Conservation (phyloP, 202 grass and related monocot genomes). For the Zoysia matrella region DNA sequence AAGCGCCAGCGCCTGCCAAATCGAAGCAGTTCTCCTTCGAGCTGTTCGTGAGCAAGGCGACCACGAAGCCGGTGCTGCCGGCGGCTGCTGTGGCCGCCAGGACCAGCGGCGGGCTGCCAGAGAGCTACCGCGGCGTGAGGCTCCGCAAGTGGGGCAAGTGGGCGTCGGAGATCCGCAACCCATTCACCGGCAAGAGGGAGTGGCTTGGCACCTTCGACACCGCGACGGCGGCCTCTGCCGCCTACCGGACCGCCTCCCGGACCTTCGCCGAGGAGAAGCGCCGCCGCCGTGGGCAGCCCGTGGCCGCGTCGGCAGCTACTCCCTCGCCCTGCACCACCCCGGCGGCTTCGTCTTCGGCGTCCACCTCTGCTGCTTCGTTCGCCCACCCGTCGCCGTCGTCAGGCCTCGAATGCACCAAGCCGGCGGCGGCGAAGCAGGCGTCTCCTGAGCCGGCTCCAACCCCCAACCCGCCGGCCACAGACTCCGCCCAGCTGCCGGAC, state of each 20-base stretch:
- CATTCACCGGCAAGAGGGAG: constrained; percentile 63
- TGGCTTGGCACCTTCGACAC: constrained; percentile 73
- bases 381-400: constrained; percentile 56
- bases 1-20: neutral
- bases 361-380: constrained; percentile 47
- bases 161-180: constrained; percentile 95
- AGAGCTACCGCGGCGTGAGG: constrained; percentile 71
- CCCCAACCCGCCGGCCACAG: neutral
- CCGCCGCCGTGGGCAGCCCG: neutral
- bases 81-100: constrained; percentile 13
- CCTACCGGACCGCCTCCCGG: too few relatives aligned
- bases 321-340: constrained; percentile 12
- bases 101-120: constrained; percentile 23
- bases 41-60: constrained; percentile 47
- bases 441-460: constrained; percentile 15
- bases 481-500: constrained; percentile 24
- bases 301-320: neutral
- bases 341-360: constrained; percentile 46
- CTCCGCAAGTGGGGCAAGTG: constrained; percentile 96
- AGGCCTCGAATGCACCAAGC: constrained; percentile 37
- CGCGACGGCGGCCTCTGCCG: too few relatives aligned
- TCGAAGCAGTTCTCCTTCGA: constrained; percentile 50
- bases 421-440: neutral
- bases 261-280: too few relatives aligned
- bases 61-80: constrained; percentile 9